These are phyloP conservation scores for Rhizophora mangle DNA, from an alignment of 345 rosid genomes.

Conservation along the genomic window DNA sequence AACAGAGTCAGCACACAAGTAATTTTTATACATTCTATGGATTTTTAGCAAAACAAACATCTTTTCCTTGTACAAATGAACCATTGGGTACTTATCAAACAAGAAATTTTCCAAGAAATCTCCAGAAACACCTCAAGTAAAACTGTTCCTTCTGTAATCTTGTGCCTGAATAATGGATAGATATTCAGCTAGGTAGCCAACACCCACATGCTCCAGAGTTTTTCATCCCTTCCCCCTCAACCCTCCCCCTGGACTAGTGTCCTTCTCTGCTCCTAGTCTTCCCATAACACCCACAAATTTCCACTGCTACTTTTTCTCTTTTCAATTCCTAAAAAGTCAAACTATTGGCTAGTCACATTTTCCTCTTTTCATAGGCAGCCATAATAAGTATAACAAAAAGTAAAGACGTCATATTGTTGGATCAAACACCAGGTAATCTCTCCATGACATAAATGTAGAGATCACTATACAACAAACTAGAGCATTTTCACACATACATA, in stretches of 20 bases:
- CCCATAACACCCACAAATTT: too few species aligned
- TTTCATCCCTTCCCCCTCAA: neutral
- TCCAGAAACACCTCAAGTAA: neutral
- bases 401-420: neutral
- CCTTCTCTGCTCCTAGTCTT: too few species aligned
- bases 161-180: neutral
- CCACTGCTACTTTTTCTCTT: too few species aligned
- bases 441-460: conserved; percentile 2
- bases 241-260: too few species aligned
- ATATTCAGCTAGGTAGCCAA: neutral
- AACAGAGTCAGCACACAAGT: neutral
- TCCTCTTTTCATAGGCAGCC: too few species aligned
- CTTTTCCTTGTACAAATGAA: neutral
- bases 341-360: too few species aligned
- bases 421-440: neutral
- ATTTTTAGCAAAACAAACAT: neutral
- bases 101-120: neutral
- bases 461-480: conserved; percentile 1
- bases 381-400: too few species aligned
- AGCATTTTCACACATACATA: conserved; percentile 27
- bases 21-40: neutral
- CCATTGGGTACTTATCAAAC: neutral
- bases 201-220: neutral
- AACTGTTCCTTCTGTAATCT: neutral
- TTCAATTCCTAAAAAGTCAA: too few species aligned